Evolutionary conservation across 495 filamentous ascomycete species (phyloP).

Genomic region (Podospora tetraspora): DNA sequence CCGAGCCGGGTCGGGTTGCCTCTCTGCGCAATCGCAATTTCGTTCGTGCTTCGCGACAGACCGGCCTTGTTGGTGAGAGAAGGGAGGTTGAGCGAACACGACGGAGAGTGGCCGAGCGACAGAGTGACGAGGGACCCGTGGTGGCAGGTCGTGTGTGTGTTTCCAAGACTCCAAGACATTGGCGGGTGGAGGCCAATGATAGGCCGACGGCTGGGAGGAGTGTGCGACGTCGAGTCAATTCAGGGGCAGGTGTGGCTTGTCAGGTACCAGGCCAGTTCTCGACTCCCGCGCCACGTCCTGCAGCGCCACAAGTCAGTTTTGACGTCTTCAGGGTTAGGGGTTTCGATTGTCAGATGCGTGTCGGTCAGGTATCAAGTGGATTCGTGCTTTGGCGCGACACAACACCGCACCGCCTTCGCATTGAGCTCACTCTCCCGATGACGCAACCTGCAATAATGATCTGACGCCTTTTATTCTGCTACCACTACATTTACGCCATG

Average conservation of each 20-base stretch:
- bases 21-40: constrained; percentile 1
- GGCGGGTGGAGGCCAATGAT: not conserved
- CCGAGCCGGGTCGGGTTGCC: not conserved
- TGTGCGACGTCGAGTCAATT: not conserved
- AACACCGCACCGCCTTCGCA: not conserved
- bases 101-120: not conserved
- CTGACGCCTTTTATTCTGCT: not conserved
- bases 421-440: not conserved
- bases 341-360: not conserved
- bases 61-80: not conserved
- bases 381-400: not conserved
- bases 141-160: not conserved
- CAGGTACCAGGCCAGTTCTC: not conserved
- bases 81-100: not conserved
- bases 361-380: not conserved
- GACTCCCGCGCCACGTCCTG: not conserved
- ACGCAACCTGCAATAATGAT: not conserved
- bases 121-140: too few species aligned
- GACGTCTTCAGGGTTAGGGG: not conserved
- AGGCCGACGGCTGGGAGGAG: not conserved
- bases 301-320: too few species aligned
- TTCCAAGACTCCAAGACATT: not conserved
- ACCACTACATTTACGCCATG: constrained; percentile 32
- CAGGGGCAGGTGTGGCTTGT: not conserved
- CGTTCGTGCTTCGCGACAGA: constrained; percentile 2